Evolutionary conservation across 2,329 filamentous ascomycete species (phyloP).

Genomic region (Alternaria sp.): DNA sequence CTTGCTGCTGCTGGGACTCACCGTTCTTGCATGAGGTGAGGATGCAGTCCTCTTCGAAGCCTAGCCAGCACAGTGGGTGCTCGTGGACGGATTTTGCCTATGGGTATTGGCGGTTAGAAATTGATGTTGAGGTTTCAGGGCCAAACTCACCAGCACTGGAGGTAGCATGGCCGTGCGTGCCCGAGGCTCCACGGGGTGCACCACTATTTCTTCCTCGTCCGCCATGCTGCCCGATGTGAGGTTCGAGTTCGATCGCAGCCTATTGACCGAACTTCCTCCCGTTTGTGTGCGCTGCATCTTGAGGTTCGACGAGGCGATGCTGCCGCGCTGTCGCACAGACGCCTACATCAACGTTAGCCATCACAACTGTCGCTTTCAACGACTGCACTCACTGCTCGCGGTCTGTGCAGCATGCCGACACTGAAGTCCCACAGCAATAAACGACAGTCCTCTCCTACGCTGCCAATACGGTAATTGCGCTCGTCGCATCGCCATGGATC

Average conservation of each 20-base stretch:
- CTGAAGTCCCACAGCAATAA: slow-evolving; percentile 97
- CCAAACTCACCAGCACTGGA: slow-evolving; percentile 77
- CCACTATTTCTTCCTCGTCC: slow-evolving; percentile 65
- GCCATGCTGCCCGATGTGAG: slow-evolving; percentile 61
- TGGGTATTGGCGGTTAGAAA: slow-evolving; percentile 6
- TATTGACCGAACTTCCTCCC: slow-evolving; percentile 65
- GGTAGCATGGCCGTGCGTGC: slow-evolving; percentile 84
- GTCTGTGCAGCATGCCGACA: slow-evolving; percentile 92
- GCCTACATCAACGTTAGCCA: slow-evolving; percentile 44
- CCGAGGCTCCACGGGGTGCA: slow-evolving; percentile 85
- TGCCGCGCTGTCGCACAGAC: slow-evolving; percentile 63
- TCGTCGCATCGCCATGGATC: slow-evolving; percentile 98
- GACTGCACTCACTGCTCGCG: slow-evolving; percentile 69
- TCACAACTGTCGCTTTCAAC: neutral
- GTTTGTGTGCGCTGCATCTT: slow-evolving; percentile 60
- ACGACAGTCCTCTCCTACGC: slow-evolving; percentile 91
- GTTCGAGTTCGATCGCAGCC: slow-evolving; percentile 74
- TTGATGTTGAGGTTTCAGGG: slow-evolving; percentile 3
- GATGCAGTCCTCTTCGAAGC: slow-evolving; percentile 92
- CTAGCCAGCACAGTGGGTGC: slow-evolving; percentile 87
- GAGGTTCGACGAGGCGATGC: slow-evolving; percentile 57
- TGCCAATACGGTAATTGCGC: slow-evolving; percentile 92
- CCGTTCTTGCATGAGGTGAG: slow-evolving; percentile 91
- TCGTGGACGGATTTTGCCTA: slow-evolving; percentile 83
- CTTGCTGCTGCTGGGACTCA: slow-evolving; percentile 54